These are phyloP conservation scores for Furcasterigmium sp. DNA, from an alignment of 2,329 filamentous ascomycete genomes.

Conservation along the genomic window DNA sequence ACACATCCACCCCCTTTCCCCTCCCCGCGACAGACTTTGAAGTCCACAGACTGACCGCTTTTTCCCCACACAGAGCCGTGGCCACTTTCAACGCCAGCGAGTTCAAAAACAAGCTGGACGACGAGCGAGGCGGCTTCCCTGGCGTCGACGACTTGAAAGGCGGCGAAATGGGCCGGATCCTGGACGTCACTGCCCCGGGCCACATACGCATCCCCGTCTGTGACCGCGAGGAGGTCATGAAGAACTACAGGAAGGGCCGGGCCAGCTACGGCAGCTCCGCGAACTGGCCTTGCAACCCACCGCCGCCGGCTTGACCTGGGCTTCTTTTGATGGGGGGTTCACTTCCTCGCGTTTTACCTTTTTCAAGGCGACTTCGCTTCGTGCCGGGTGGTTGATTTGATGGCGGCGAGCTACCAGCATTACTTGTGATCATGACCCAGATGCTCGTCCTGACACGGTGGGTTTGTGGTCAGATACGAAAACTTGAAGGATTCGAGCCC, in stretches of 20 bases:
- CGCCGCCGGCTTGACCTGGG: too few relatives aligned
- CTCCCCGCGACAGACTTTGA: background rate
- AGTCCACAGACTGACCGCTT: background rate
- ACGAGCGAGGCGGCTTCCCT: background rate
- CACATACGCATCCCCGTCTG: slow-evolving; percentile 1
- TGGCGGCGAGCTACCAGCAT: too few relatives aligned
- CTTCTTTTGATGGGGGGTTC: too few relatives aligned
- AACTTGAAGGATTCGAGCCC: too few relatives aligned
- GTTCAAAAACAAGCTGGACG: background rate
- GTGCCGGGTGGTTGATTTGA: too few relatives aligned
- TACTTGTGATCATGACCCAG: too few relatives aligned
- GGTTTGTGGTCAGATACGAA: too few relatives aligned
- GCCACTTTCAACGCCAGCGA: background rate
- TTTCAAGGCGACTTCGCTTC: too few relatives aligned
- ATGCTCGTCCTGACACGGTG: too few relatives aligned
- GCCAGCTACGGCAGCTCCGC: background rate
- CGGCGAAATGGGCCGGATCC: background rate
- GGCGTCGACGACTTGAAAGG: background rate
- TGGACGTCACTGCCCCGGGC: background rate
- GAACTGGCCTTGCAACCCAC: slow-evolving; percentile 1
- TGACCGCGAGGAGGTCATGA: background rate
- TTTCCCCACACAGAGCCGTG: background rate
- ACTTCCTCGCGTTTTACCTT: too few relatives aligned
- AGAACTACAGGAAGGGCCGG: background rate
- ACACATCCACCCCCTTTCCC: too few relatives aligned